A percentile compares a stretch with the other conserved stretches of the same genome.
These are phyloP conservation scores for Pleoardoris graminearum DNA, from an alignment of 2,329 filamentous ascomycete genomes.

Conservation along the genomic window DNA sequence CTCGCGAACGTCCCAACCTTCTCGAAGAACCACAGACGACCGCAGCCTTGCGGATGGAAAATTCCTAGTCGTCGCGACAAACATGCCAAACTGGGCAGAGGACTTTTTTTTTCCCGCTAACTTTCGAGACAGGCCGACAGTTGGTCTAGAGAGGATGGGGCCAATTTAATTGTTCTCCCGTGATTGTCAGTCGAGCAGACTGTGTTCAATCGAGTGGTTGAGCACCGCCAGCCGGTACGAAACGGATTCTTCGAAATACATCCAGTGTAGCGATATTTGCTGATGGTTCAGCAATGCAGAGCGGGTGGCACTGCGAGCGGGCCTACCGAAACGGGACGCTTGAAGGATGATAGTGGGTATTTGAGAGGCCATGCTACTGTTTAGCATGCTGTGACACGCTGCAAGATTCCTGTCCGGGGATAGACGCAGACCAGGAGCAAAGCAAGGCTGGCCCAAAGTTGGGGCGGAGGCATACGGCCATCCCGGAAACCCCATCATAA, in stretches of 20 bases:
- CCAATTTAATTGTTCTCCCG: conserved; percentile 1
- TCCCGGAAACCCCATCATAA: neutral
- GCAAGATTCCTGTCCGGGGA: neutral
- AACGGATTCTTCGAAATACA: neutral
- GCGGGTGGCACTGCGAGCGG: neutral
- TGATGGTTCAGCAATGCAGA: neutral
- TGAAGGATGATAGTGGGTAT: neutral
- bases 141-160: neutral
- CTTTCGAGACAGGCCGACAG: conserved; percentile 7
- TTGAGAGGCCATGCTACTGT: neutral
- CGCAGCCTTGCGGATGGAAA: no score
- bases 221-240: neutral
- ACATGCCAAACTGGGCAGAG: no score
- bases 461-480: conserved; percentile 1
- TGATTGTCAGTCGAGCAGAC: conserved; percentile 1
- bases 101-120: neutral
- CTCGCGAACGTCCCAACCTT: conserved; percentile 1
- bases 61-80: neutral
- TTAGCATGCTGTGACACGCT: neutral
- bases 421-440: neutral
- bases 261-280: neutral
- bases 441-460: conserved; percentile 6
- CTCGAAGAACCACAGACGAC: conserved; percentile 6
- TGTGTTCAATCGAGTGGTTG: neutral
- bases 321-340: neutral